These are phyloP conservation scores for Apiosordaria backusii DNA, from an alignment of 495 filamentous ascomycete species.

Conservation along the genomic window DNA sequence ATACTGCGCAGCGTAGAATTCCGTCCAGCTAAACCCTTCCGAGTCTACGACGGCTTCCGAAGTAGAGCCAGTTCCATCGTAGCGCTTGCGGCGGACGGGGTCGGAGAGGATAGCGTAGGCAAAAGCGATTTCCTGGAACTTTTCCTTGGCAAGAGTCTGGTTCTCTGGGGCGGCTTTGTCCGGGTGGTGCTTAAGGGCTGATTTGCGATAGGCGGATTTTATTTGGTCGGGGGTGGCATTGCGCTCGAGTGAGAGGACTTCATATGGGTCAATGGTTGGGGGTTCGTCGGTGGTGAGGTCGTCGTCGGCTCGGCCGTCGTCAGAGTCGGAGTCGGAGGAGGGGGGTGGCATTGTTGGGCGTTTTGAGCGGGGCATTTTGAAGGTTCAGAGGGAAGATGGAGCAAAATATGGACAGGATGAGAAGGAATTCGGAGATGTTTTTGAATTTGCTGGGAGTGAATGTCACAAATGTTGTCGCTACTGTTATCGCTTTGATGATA, in stretches of 20 bases:
- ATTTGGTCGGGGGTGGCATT: slow-evolving; percentile 67
- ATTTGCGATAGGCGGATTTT: slow-evolving; percentile 81
- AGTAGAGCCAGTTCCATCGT: slow-evolving; percentile 85
- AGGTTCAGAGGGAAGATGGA: background rate
- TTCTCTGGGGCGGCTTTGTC: slow-evolving; percentile 69
- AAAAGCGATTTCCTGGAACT: slow-evolving; percentile 88
- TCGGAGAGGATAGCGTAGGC: slow-evolving; percentile 92
- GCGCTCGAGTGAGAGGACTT: slow-evolving; percentile 65
- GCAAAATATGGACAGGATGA: background rate
- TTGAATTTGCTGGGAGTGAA: background rate
- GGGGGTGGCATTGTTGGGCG: slow-evolving; percentile 1
- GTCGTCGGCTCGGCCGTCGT: slow-evolving; percentile 17
- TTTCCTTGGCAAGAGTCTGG: slow-evolving; percentile 65
- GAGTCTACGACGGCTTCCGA: slow-evolving; percentile 66
- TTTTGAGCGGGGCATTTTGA: slow-evolving; percentile 4
- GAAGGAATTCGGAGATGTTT: background rate
- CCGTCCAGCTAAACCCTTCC: slow-evolving; percentile 82
- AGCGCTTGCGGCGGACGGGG: slow-evolving; percentile 67
- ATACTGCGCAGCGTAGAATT: slow-evolving; percentile 82
- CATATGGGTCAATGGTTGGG: slow-evolving; percentile 73
- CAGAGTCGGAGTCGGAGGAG: slow-evolving; percentile 7
- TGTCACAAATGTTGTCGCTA: too few species aligned
- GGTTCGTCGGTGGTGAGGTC: slow-evolving; percentile 40
- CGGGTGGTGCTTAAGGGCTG: slow-evolving; percentile 86
- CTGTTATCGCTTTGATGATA: background rate